Percentiles rank a stretch among this genome's conserved stretches.
Conservation (phyloP, 75 land plant genomes). For the Sequoiadendron giganteum region DNA sequence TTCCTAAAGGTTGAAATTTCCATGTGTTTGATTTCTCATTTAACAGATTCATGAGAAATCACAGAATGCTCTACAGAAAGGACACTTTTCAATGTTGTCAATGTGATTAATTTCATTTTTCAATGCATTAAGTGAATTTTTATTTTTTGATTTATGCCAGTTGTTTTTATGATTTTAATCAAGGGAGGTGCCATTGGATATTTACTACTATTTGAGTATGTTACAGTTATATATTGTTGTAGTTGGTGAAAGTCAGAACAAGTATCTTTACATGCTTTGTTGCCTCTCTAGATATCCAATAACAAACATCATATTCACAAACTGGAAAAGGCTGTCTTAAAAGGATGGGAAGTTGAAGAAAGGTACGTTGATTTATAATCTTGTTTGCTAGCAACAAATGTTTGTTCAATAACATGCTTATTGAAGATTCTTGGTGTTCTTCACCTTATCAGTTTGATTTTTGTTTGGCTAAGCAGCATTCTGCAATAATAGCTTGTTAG, state of each 20-base stretch:
- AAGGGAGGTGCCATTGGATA: neutral
- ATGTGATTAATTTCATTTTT: neutral
- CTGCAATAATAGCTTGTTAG: neutral
- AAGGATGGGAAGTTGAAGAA: slow-evolving; percentile 51
- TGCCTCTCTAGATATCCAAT: slow-evolving; percentile 34
- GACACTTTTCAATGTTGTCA: neutral
- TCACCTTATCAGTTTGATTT: neutral
- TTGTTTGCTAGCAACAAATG: neutral
- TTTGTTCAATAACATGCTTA: neutral
- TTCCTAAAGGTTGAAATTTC: neutral
- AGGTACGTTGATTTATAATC: slow-evolving; percentile 27
- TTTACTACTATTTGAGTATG: neutral
- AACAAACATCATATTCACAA: slow-evolving; percentile 35
- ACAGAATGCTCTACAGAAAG: neutral
- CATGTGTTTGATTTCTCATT: neutral
- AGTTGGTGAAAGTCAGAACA: neutral
- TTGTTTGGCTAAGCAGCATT: neutral
- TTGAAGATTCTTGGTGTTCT: neutral
- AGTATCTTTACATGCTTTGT: neutral
- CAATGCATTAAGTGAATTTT: neutral
- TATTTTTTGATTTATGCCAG: neutral
- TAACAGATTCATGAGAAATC: neutral
- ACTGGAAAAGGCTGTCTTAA: slow-evolving; percentile 40
- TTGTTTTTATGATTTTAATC: neutral
- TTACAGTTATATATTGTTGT: no score